Base-by-base conservation (phyloP, 495 filamentous ascomycete genomes). In the Penicillium goetzii region DNA sequence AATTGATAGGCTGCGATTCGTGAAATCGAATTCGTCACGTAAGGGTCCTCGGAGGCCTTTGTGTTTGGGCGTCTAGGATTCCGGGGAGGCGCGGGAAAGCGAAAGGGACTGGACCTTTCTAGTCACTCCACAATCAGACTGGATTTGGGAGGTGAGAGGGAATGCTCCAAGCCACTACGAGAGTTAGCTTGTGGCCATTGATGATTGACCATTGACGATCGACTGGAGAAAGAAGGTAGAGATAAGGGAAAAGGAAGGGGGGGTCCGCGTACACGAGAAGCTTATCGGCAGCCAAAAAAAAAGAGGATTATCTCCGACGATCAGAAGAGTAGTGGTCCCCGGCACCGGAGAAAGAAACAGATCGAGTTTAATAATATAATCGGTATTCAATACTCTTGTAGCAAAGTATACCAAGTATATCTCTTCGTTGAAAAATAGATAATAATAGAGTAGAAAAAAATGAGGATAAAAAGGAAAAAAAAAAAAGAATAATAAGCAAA, bases 301-400 rank as follows among this genome's bases (percentile, higher is more conserved):
- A 51, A 33, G n/a, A 28, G 25, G 17, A 51, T 65, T 72, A 71
- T 71, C 67, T 72, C 67, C 58, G 56, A 55, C 26, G 40, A 49
- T 51, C 28, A 51, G 32, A 34, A 32, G 2, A 32, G 30, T 32
- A 4, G 25, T 17, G 25, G 32, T n/a, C 25, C 41, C 50, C 55
- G 62, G 55, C 34, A 43, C 34, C 55, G 55, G 55, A 57, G 60
- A 34, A 33, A 32, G 50, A 52, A 10, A 38, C 11, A 38, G 12
- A 4, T 12, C 15, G 43, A 23, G 15, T 23, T 25, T 23, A 23
- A 25, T 47, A 47, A 47, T 15, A 21, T 23, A 45, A 23, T 45
- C 41, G 41, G 19, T 43, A 43, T 45, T 45, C 41, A 45, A 45
- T 45, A 45, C 41, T 45, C 41, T 45, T 3, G 41, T 45, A 45